These are phyloP conservation scores for Hippophae tibetana DNA, from an alignment of 306 rosid genomes.

Conservation along the genomic window DNA sequence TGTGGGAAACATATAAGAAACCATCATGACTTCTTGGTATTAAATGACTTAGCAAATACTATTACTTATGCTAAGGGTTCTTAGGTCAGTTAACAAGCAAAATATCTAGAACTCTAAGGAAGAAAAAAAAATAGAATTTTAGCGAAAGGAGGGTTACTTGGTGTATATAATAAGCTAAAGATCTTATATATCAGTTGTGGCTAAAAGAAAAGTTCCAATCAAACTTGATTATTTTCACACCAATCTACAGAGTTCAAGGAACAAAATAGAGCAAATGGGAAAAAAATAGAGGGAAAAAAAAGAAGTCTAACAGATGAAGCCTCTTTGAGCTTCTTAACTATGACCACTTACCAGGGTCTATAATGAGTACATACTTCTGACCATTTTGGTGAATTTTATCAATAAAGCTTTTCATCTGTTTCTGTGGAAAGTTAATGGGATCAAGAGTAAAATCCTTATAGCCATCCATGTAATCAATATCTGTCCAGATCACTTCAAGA, in stretches of 20 bases:
- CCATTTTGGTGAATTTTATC: constrained; percentile 57
- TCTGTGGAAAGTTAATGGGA: constrained; percentile 67
- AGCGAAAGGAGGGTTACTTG: too few species aligned
- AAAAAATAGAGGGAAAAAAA: background rate
- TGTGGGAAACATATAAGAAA: constrained; percentile 11
- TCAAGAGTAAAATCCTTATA: constrained; percentile 81
- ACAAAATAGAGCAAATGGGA: too few species aligned
- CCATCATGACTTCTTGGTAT: too few species aligned
- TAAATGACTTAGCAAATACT: too few species aligned
- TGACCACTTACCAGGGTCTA: constrained; percentile 65
- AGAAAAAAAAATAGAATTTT: too few species aligned
- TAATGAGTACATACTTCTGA: constrained; percentile 68
- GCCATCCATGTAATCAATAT: constrained; percentile 89
- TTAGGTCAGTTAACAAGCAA: too few species aligned
- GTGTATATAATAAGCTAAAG: too few species aligned
- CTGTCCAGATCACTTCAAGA: constrained; percentile 93
- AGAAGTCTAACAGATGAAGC: background rate
- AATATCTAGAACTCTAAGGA: too few species aligned
- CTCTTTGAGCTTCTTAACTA: background rate
- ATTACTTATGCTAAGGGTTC: too few species aligned
- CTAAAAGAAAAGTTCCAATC: background rate
- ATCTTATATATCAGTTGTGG: background rate
- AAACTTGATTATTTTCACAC: background rate
- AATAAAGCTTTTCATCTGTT: constrained; percentile 49
- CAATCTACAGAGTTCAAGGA: background rate